A percentile compares a stretch with the other conserved stretches of the same genome.
Evolutionary conservation across 495 filamentous ascomycete species (phyloP).

Genomic region (Durotheca rogersii): DNA sequence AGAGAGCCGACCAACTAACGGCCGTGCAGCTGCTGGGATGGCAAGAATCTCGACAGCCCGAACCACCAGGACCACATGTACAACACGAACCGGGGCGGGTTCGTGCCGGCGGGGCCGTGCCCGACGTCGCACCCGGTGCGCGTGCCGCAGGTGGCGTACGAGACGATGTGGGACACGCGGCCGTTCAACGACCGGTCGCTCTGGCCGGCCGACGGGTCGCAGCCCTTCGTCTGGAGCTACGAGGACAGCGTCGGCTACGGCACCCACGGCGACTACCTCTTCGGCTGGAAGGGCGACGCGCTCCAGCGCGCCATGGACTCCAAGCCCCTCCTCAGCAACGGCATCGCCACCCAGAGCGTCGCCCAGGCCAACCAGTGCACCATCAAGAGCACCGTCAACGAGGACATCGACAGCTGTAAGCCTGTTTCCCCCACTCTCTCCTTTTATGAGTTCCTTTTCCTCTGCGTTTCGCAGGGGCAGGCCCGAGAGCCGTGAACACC

Average conservation of each 20-base stretch:
- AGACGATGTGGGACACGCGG: constrained; percentile 46
- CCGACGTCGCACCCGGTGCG: constrained; percentile 42
- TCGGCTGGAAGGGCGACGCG: constrained; percentile 46
- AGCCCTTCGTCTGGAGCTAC: constrained; percentile 37
- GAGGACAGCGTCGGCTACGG: constrained; percentile 40
- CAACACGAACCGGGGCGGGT: constrained; percentile 34
- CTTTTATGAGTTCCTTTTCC: no score
- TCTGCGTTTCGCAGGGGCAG: constrained; percentile 7
- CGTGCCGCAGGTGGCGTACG: constrained; percentile 42
- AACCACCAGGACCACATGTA: constrained; percentile 49
- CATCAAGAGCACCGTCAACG: constrained; percentile 39
- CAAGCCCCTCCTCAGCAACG: constrained; percentile 34
- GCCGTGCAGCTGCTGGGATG: constrained; percentile 45
- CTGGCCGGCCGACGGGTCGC: constrained; percentile 42
- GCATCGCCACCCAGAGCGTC: constrained; percentile 38
- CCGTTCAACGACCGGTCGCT: constrained; percentile 39
- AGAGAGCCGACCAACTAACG: no score
- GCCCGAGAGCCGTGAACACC: no score
- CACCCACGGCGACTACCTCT: constrained; percentile 47
- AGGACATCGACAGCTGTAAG: constrained; percentile 45
- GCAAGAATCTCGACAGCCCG: constrained; percentile 48
- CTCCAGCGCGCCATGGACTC: constrained; percentile 44
- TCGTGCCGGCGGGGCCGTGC: constrained; percentile 35
- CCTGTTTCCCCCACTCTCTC: no score
- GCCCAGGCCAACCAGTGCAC: constrained; percentile 41